Conservation (phyloP, 805 yeast genomes). For the Kluyveromyces siamensis region DNA sequence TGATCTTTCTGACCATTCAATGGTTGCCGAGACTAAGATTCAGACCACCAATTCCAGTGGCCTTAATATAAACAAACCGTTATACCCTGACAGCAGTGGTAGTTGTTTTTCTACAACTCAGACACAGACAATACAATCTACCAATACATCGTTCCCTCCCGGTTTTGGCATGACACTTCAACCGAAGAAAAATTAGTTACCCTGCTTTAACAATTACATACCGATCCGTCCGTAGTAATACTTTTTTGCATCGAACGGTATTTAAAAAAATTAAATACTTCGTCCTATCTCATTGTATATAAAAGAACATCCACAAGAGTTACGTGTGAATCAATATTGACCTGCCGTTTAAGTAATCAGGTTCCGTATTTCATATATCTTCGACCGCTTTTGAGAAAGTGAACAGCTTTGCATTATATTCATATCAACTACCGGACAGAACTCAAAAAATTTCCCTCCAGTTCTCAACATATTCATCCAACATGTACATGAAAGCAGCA, state of each 20-base stretch:
- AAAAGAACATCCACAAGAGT: too few relatives aligned
- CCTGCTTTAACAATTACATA: background rate
- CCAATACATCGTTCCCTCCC: constrained; percentile 28
- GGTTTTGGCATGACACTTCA: constrained; percentile 34
- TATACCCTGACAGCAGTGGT: background rate
- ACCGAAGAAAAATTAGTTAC: constrained; percentile 12
- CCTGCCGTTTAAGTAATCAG: too few relatives aligned
- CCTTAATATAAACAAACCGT: background rate
- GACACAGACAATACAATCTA: background rate
- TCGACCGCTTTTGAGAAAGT: too few relatives aligned
- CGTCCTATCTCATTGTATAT: too few relatives aligned
- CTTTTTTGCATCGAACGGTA: background rate
- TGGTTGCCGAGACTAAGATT: background rate
- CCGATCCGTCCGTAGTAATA: background rate
- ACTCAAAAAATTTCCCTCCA: background rate
- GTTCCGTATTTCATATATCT: too few relatives aligned
- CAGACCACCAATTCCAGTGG: background rate
- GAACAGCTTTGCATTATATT: too few relatives aligned
- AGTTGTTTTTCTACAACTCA: background rate
- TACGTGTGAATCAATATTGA: too few relatives aligned
- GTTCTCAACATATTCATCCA: background rate
- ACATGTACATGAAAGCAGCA: constrained; percentile 37
- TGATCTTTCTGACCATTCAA: background rate
- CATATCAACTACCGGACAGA: background rate
- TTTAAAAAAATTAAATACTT: too few relatives aligned